Conservation (phyloP, 164 flowering plant species). For the Protea cynaroides region DNA sequence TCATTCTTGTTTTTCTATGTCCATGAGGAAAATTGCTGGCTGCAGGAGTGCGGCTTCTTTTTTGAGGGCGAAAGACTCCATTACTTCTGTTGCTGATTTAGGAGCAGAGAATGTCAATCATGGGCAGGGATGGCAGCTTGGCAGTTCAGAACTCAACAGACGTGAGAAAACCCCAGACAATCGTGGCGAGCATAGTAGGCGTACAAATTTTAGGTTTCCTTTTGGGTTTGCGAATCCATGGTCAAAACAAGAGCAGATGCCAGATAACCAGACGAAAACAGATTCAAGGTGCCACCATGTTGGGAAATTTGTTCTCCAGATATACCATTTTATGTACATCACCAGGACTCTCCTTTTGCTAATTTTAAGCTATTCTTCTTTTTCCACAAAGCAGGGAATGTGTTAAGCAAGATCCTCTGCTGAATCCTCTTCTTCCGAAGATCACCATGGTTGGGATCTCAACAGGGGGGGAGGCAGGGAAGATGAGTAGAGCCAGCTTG, state of each 20-base stretch:
- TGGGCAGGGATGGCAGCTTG: slow-evolving; percentile 13
- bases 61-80: slow-evolving; percentile 34
- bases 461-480: slow-evolving; percentile 59
- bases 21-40: slow-evolving; percentile 2
- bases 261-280: slow-evolving; percentile 14
- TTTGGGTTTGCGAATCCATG: slow-evolving; percentile 48
- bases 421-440: slow-evolving; percentile 70
- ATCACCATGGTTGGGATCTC: slow-evolving; percentile 96
- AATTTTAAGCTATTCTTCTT: background rate
- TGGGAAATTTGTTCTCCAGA: too few relatives aligned
- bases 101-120: slow-evolving; percentile 14
- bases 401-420: slow-evolving; percentile 21
- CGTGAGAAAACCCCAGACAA: slow-evolving; percentile 19
- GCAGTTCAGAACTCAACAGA: slow-evolving; percentile 18
- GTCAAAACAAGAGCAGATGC: slow-evolving; percentile 28
- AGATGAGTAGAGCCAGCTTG: slow-evolving; percentile 60
- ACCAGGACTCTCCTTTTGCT: background rate
- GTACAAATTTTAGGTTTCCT: slow-evolving; percentile 39
- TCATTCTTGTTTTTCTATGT: background rate
- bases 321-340: too few relatives aligned
- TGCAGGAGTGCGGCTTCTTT: slow-evolving; percentile 82
- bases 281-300: slow-evolving; percentile 29
- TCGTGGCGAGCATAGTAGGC: slow-evolving; percentile 13
- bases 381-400: slow-evolving; percentile 15
- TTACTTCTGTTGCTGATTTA: slow-evolving; percentile 21